Evolutionary conservation across 148 eudicot species (phyloP).

Genomic region (Diospyros lotus): DNA sequence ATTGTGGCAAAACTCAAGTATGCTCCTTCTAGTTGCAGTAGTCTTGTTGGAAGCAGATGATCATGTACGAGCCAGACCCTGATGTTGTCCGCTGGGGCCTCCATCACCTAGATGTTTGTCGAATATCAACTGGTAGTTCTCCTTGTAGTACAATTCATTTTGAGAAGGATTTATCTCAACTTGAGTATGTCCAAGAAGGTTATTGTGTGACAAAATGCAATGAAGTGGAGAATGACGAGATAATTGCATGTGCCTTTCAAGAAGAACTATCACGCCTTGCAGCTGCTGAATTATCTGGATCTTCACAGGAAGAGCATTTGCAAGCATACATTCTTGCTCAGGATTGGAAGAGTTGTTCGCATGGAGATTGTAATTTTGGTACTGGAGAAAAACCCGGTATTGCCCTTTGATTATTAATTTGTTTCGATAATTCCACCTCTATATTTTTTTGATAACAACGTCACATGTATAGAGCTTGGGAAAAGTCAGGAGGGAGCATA

Average conservation of each 20-base stretch:
- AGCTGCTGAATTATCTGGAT: slow-evolving; percentile 27
- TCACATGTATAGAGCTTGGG: slow-evolving; percentile 22
- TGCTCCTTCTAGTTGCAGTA: slow-evolving; percentile 6
- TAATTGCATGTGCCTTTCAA: slow-evolving; percentile 46
- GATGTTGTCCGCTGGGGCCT: slow-evolving; percentile 54
- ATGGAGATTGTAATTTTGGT: slow-evolving; percentile 24
- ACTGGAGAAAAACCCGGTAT: too few relatives aligned
- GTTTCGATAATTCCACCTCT: neutral
- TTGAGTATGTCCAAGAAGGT: slow-evolving; percentile 39
- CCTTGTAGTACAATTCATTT: slow-evolving; percentile 25
- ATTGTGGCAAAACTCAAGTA: neutral
- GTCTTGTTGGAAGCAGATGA: slow-evolving; percentile 18
- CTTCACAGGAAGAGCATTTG: slow-evolving; percentile 18
- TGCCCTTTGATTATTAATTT: neutral
- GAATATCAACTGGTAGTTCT: slow-evolving; percentile 20
- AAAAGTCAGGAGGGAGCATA: slow-evolving; percentile 18
- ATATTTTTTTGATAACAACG: neutral
- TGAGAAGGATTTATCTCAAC: slow-evolving; percentile 28
- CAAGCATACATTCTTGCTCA: slow-evolving; percentile 35
- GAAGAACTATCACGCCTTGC: slow-evolving; percentile 40
- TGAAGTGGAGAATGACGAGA: slow-evolving; percentile 39
- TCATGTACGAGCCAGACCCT: slow-evolving; percentile 32
- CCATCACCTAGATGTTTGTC: slow-evolving; percentile 42
- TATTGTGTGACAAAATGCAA: slow-evolving; percentile 18
- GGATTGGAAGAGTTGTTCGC: slow-evolving; percentile 43